Percentiles rank a stretch among this genome's conserved stretches.
phyloP scores from a whole-genome alignment of 2,329 filamentous ascomycete species.

The Fusarium anguioides region DNA sequence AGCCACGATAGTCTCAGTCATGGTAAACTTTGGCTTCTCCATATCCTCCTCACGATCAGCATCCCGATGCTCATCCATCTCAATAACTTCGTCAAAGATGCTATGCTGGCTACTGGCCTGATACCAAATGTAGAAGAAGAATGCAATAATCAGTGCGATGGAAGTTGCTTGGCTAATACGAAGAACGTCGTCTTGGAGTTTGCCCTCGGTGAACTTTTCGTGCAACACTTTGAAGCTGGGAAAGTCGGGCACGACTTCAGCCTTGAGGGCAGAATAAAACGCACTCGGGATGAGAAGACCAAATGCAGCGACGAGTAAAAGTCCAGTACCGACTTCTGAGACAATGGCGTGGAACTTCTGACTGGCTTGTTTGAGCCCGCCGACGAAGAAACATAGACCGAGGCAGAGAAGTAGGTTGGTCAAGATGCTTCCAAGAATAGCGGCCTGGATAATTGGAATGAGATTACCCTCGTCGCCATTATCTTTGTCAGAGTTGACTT shows the following conservation, averaged over 20 bases:
- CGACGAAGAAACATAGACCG: conserved; percentile 74
- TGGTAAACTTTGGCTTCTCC: conserved; percentile 71
- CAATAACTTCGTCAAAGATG: conserved; percentile 69
- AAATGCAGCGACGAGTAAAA: conserved; percentile 69
- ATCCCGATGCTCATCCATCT: conserved; percentile 62
- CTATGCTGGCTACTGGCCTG: conserved; percentile 73
- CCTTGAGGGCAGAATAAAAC: conserved; percentile 52
- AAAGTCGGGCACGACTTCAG: conserved; percentile 39
- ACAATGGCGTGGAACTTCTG: conserved; percentile 73
- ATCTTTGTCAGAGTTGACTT: conserved; percentile 10
- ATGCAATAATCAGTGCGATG: conserved; percentile 70
- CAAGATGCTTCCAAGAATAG: conserved; percentile 75
- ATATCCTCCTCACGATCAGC: conserved; percentile 67
- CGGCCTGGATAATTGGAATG: conserved; percentile 73
- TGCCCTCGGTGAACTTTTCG: conserved; percentile 47
- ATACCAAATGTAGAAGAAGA: conserved; percentile 67
- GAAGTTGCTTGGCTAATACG: conserved; percentile 72
- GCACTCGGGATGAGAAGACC: conserved; percentile 51
- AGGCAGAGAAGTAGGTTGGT: conserved; percentile 76
- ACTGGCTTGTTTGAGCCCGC: conserved; percentile 68
- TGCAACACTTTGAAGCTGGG: conserved; percentile 38
- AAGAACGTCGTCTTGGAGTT: conserved; percentile 60
- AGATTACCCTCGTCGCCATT: conserved; percentile 50
- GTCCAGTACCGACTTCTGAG: conserved; percentile 74
- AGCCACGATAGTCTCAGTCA: conserved; percentile 72